Percentiles rank a stretch among this genome's conserved stretches.
Evolutionary conservation across 2,329 filamentous ascomycete species (phyloP).

Genomic region (Fusarium dimerum): DNA sequence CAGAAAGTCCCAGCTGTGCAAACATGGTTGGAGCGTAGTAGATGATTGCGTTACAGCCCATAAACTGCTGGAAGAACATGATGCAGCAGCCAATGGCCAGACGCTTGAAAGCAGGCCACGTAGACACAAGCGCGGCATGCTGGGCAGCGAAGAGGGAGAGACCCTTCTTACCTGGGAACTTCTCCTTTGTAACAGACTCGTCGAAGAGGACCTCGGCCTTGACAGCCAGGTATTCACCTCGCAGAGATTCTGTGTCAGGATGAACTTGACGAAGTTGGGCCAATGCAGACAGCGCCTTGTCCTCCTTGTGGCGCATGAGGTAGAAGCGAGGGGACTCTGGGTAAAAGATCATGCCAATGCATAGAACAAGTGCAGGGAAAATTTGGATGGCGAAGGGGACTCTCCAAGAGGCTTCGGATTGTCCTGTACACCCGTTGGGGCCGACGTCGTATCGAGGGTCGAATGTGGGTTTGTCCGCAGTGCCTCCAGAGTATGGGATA

Average conservation of each 20-base stretch:
- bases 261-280: slow-evolving; percentile 36
- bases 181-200: slow-evolving; percentile 28
- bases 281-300: slow-evolving; percentile 33
- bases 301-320: slow-evolving; percentile 34
- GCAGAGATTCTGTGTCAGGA: slow-evolving; percentile 31
- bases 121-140: slow-evolving; percentile 33
- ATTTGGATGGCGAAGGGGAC: slow-evolving; percentile 55
- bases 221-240: slow-evolving; percentile 37
- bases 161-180: slow-evolving; percentile 33
- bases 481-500: slow-evolving; percentile 48
- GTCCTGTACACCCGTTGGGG: slow-evolving; percentile 43
- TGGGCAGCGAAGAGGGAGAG: slow-evolving; percentile 33
- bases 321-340: slow-evolving; percentile 38
- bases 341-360: slow-evolving; percentile 56
- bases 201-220: slow-evolving; percentile 41
- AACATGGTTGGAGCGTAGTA: slow-evolving; percentile 52
- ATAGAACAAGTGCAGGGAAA: slow-evolving; percentile 55
- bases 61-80: slow-evolving; percentile 57
- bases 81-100: slow-evolving; percentile 55
- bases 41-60: slow-evolving; percentile 48
- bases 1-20: slow-evolving; percentile 41
- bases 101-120: slow-evolving; percentile 39
- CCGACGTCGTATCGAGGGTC: slow-evolving; percentile 45
- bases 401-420: slow-evolving; percentile 46
- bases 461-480: slow-evolving; percentile 38